Conservation (phyloP, 371 early-diverging fungal genomes). For the Mortierella sp. region DNA sequence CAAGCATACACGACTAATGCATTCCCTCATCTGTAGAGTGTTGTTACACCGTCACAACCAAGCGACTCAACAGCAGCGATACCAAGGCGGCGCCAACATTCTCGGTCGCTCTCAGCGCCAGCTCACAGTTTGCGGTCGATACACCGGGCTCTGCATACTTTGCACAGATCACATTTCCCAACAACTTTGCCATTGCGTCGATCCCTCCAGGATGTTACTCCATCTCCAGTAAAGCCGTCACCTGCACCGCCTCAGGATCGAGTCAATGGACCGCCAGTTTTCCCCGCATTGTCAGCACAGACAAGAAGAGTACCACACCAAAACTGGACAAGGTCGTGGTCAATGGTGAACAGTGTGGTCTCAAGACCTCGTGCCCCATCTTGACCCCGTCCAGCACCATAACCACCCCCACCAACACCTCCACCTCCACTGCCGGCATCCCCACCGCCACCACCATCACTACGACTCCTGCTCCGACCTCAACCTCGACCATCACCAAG, state of each 20-base stretch:
- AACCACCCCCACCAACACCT: not conserved
- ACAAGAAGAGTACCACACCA: not conserved
- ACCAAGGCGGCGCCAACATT: conserved; percentile 13
- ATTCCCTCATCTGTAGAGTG: too few species aligned
- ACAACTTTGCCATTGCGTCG: conserved; percentile 19
- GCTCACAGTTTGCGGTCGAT: conserved; percentile 30
- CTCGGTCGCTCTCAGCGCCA: conserved; percentile 12
- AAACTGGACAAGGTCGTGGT: conserved; percentile 19
- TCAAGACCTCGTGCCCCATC: conserved; percentile 2
- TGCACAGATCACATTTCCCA: conserved; percentile 19
- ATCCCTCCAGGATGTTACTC: conserved; percentile 19
- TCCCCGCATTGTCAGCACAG: conserved; percentile 1
- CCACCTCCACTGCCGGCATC: not conserved
- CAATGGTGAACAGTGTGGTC: conserved; percentile 25
- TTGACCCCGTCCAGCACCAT: not conserved
- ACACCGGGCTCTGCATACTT: conserved; percentile 5
- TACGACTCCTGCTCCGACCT: not conserved
- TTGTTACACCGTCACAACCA: not conserved
- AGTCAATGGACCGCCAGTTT: conserved; percentile 12
- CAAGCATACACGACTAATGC: too few species aligned
- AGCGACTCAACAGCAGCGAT: not conserved
- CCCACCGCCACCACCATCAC: not conserved
- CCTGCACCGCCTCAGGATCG: conserved; percentile 13
- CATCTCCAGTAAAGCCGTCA: conserved; percentile 4
- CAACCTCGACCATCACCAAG: not conserved